phyloP scores from a whole-genome alignment of 2,329 filamentous ascomycete genomes.

The Apiospora aurea region DNA sequence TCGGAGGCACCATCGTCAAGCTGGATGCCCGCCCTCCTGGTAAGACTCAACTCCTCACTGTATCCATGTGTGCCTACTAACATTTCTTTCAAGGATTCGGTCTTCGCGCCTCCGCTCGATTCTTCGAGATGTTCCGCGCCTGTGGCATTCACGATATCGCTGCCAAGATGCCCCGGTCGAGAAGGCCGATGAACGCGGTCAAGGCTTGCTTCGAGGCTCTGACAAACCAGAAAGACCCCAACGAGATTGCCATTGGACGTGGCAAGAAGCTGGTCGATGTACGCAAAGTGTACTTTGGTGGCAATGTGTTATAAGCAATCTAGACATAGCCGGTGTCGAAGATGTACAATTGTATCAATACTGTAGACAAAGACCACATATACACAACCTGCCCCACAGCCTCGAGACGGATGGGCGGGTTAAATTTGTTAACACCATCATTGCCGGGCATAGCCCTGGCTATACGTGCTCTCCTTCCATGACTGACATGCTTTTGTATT shows the following conservation, averaged over 20 bases:
- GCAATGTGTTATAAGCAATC: conserved; percentile 64
- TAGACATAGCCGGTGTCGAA: background rate
- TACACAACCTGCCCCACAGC: background rate
- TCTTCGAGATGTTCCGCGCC: conserved; percentile 92
- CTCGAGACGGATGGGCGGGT: background rate
- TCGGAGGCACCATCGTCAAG: conserved; percentile 85
- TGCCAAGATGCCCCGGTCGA: conserved; percentile 80
- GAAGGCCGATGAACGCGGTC: conserved; percentile 98
- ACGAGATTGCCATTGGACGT: conserved; percentile 86
- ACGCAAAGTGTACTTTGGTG: conserved; percentile 95
- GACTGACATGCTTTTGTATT: background rate
- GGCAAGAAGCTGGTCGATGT: conserved; percentile 97
- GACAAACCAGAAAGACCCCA: conserved; percentile 82
- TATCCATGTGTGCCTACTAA: background rate
- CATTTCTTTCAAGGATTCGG: conserved; percentile 75
- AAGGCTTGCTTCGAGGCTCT: conserved; percentile 89
- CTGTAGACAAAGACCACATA: conserved; percentile 19
- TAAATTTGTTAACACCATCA: background rate
- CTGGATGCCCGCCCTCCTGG: conserved; percentile 86
- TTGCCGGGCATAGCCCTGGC: background rate
- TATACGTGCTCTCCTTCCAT: background rate
- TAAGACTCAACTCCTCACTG: conserved; percentile 53
- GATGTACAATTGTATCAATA: conserved; percentile 23
- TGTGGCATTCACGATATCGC: conserved; percentile 88
- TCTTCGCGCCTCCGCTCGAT: conserved; percentile 86